Conservation (phyloP, 164 flowering plant genomes). For the Houttuynia cordata region DNA sequence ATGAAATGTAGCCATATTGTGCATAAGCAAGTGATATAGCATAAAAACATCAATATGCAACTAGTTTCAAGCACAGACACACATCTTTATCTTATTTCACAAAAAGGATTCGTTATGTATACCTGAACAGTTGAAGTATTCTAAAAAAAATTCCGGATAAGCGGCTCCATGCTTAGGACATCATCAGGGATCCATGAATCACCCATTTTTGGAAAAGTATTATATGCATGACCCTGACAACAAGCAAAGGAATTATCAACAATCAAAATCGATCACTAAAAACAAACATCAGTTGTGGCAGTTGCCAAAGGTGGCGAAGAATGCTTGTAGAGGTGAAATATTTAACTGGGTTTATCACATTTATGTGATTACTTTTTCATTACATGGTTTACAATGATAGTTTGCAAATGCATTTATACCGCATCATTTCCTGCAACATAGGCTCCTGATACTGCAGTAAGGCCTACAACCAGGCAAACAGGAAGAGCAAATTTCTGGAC, state of each 20-base stretch:
- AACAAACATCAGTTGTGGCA: neutral
- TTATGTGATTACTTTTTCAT: too few relatives aligned
- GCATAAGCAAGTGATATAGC: too few relatives aligned
- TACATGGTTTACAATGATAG: neutral
- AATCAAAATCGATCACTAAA: neutral
- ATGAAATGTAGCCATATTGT: too few relatives aligned
- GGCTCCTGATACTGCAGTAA: conserved; percentile 91
- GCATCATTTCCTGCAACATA: conserved; percentile 99
- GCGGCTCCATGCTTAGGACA: conserved; percentile 66
- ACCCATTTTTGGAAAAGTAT: conserved; percentile 99
- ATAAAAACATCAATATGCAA: neutral
- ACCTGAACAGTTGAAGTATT: conserved; percentile 91
- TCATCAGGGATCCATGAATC: conserved; percentile 88
- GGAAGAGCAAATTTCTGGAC: conserved; percentile 71
- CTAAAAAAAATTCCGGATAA: conserved; percentile 85
- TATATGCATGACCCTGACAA: conserved; percentile 74
- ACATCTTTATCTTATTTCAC: too few relatives aligned
- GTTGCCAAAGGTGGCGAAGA: neutral
- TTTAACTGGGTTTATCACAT: too few relatives aligned
- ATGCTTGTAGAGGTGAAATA: too few relatives aligned
- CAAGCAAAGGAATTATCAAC: neutral
- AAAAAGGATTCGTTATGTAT: neutral
- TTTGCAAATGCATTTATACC: conserved; percentile 25
- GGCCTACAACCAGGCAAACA: conserved; percentile 62
- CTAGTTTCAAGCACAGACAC: neutral